These are phyloP conservation scores for Sphagnurus paluster DNA, from an alignment of 1,284 basidiomycete genomes.

Conservation along the genomic window DNA sequence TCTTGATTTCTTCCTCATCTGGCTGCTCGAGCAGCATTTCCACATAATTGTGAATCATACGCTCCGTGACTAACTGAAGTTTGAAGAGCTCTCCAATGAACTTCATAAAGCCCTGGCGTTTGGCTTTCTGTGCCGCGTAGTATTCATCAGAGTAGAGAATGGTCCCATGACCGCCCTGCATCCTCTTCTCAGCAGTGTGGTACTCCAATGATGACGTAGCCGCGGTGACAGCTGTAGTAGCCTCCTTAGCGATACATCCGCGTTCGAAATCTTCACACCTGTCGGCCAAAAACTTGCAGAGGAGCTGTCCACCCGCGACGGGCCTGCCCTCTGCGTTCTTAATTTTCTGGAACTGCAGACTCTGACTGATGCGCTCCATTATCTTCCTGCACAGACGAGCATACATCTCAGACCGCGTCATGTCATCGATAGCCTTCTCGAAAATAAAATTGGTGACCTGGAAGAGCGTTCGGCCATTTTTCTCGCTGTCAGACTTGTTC, in stretches of 20 bases:
- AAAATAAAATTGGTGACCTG: conserved; percentile 96
- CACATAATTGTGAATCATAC: conserved; percentile 96
- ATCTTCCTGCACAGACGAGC: conserved; percentile 93
- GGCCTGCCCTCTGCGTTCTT: conserved; percentile 78
- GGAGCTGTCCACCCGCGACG: conserved; percentile 88
- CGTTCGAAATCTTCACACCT: conserved; percentile 95
- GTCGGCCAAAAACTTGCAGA: conserved; percentile 92
- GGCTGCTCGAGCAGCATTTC: conserved; percentile 93
- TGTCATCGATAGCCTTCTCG: conserved; percentile 96
- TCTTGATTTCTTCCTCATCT: conserved; percentile 98
- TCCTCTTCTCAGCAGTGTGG: conserved; percentile 58
- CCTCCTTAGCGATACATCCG: conserved; percentile 78
- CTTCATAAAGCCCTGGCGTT: conserved; percentile 93
- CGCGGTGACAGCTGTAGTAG: conserved; percentile 59
- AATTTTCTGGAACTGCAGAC: conserved; percentile 89
- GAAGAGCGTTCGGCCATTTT: conserved; percentile 90
- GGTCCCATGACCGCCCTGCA: conserved; percentile 42
- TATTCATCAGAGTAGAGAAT: conserved; percentile 94
- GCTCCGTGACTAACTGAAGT: conserved; percentile 90
- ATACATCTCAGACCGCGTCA: conserved; percentile 97
- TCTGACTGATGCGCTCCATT: conserved; percentile 85
- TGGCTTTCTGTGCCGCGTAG: conserved; percentile 95
- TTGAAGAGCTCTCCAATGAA: conserved; percentile 99
- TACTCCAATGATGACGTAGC: conserved; percentile 61
- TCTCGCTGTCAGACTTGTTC: conserved; percentile 91